Base-by-base conservation (phyloP, 1,139 yeast species). In the Schizosaccharomyces versatilis region DNA sequence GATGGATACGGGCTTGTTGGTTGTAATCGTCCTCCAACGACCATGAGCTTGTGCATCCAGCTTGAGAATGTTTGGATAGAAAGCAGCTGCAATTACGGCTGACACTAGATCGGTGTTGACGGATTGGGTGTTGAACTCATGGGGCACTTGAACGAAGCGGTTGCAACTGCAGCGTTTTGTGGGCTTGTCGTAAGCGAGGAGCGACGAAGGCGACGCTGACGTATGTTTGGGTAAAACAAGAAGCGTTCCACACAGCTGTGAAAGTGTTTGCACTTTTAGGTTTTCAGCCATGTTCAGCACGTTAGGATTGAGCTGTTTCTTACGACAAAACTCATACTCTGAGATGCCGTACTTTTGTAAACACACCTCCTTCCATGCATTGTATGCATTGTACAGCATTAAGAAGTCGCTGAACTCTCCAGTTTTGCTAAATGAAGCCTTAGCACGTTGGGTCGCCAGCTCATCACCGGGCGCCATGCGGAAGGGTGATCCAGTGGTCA, bases 401-500 rank as follows among this genome's bases (percentile, higher is more conserved):
- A 53, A 14, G 51, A 57, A 57, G 36, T 49, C 58, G 8, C 56
- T 54, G 14, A 32, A 19, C 14, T 32, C 32, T 2, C 48, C 52
- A 6, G 54, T 56, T 19, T 54, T 49, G 7, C 56, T 52, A 17
- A 47, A 57, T 10, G 19, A 24, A 19, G 38, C 39, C 41, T 53
- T 55, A 41, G 47, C 49, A 8, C 15, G 40, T 32, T 53, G 51
- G 7, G 59, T 56, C 32, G 54, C 55, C 14, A 54, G 38, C 12
- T 55, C 53, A 14, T 36, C 38, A 6, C 56, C 61, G 10, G 55
- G 19, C 36, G 61, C 58, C 7, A 47, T 36, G 36, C 59, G 36
- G 52, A 61, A 61, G 12, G 59, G 49, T n/a, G 54, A 55, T 19
- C 57, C 56, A n/a, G 44, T 51, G 12, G 58, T 41, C 7, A 57